These are phyloP conservation scores for Irpex rosettiformis DNA, from an alignment of 1,284 basidiomycete species.

Conservation along the genomic window DNA sequence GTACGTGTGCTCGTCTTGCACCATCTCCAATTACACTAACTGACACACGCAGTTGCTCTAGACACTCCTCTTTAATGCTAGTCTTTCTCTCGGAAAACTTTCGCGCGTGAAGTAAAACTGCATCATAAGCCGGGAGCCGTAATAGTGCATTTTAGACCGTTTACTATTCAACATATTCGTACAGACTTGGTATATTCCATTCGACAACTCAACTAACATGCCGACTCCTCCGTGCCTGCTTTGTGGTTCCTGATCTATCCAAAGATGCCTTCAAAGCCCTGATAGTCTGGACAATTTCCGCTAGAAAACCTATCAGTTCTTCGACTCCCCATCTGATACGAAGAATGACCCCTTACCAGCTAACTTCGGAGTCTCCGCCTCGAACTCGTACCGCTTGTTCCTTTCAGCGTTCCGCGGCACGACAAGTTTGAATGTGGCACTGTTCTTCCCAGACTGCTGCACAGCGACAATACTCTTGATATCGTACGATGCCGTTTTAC, in stretches of 20 bases:
- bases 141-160: neutral
- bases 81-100: neutral
- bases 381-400: constrained; percentile 96
- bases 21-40: neutral
- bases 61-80: constrained; percentile 2
- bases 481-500: constrained; percentile 90
- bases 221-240: constrained; percentile 53
- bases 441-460: constrained; percentile 80
- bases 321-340: no score
- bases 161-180: neutral
- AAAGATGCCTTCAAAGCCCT: constrained; percentile 54
- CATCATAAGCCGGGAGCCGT: neutral
- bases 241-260: constrained; percentile 56
- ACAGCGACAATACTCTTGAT: constrained; percentile 84
- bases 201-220: constrained; percentile 33
- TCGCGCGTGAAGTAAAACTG: neutral
- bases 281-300: constrained; percentile 70
- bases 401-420: constrained; percentile 63
- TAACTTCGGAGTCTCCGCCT: constrained; percentile 82
- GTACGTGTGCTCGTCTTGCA: neutral
- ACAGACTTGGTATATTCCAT: neutral
- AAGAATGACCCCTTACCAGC: no score
- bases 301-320: constrained; percentile 29
- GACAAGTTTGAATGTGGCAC: constrained; percentile 83
- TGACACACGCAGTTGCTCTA: neutral